Percentiles rank a stretch among this genome's conserved stretches.
Conservation (phyloP, 371 early-diverging fungal species). For the Fennellomyces sp. region DNA sequence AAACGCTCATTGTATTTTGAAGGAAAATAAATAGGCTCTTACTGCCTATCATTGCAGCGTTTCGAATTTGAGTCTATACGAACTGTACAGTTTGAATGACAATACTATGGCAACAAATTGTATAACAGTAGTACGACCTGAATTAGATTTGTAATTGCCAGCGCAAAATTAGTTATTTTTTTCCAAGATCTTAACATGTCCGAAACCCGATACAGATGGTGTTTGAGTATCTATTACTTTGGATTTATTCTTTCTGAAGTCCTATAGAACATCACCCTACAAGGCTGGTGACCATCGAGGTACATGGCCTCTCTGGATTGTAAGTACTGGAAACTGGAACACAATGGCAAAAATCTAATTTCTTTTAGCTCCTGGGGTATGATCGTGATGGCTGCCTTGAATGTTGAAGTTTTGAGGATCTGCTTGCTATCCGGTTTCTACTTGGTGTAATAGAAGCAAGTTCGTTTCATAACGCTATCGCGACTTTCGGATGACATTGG, state of each 20-base stretch:
- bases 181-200: slow-evolving; percentile 30
- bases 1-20: no score
- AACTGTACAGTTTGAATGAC: no score
- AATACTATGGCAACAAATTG: no score
- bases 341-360: no score
- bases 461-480: no score
- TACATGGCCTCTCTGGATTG: slow-evolving; percentile 19
- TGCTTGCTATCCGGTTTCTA: slow-evolving; percentile 6
- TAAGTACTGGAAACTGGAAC: no score
- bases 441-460: slow-evolving; percentile 21
- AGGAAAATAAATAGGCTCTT: no score
- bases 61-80: no score
- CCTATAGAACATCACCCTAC: slow-evolving; percentile 35
- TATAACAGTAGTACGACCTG: no score
- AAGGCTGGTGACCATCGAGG: slow-evolving; percentile 19
- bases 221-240: slow-evolving; percentile 16
- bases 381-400: slow-evolving; percentile 20
- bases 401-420: slow-evolving; percentile 18
- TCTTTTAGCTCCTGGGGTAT: slow-evolving; percentile 26
- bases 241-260: slow-evolving; percentile 35
- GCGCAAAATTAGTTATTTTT: slow-evolving; percentile 39
- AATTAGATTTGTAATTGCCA: slow-evolving; percentile 37
- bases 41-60: no score
- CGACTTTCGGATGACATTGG: no score
- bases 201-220: slow-evolving; percentile 15